Conservation (phyloP, 176 grass and related monocot genomes). For the Carex cristatella region DNA sequence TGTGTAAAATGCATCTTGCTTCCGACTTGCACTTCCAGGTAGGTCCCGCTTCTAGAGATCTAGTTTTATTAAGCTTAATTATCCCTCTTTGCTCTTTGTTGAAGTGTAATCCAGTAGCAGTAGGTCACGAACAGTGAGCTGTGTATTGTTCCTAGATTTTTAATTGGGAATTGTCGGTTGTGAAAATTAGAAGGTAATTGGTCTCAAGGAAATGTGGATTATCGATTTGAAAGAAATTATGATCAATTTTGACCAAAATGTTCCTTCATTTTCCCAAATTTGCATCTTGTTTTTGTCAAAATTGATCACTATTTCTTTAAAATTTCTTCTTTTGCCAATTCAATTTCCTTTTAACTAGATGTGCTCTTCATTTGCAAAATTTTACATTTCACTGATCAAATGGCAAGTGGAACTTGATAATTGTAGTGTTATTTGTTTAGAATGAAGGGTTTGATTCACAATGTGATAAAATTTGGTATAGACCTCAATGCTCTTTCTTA, state of each 20-base stretch:
- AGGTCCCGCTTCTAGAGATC: not conserved
- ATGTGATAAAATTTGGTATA: too few relatives aligned
- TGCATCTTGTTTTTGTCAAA: not conserved
- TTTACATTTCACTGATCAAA: not conserved
- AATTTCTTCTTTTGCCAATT: not conserved
- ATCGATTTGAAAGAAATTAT: too few relatives aligned
- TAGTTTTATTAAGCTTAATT: not conserved
- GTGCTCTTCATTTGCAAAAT: not conserved
- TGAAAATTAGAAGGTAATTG: not conserved
- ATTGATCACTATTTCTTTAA: not conserved
- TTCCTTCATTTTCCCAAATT: not conserved
- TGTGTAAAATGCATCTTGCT: too few relatives aligned
- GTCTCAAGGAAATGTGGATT: not conserved
- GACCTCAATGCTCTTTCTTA: too few relatives aligned
- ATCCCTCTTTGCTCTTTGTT: not conserved
- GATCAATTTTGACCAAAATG: too few relatives aligned
- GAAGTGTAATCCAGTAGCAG: not conserved
- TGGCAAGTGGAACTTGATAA: not conserved
- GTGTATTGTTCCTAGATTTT: not conserved
- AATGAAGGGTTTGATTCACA: not conserved
- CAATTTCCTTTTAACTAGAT: not conserved
- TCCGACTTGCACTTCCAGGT: not conserved
- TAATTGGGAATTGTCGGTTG: not conserved
- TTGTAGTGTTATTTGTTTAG: not conserved
- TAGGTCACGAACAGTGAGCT: not conserved